Base-by-base conservation (phyloP, 495 filamentous ascomycete species). In the Hypomontagnella submonticulosa region DNA sequence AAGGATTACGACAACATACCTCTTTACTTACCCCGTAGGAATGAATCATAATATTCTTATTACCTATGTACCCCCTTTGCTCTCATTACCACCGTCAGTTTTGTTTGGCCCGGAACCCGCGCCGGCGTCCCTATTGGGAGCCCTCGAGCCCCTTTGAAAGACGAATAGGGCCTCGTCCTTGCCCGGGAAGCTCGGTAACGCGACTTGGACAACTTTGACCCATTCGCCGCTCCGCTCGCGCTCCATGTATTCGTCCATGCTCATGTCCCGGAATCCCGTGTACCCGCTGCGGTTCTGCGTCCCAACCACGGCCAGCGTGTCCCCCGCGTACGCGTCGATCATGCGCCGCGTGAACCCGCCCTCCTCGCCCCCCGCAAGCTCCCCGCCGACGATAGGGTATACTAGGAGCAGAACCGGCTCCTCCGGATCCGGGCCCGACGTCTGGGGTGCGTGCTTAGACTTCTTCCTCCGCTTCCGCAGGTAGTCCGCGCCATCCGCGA, bases 221-320 rank as follows among this genome's bases (percentile, higher is more conserved):
- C 76, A 84, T 1, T 63, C 71, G 18, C 40, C 59, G 37, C 40
- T 20, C 34, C 77, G 80, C 73, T 86, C 80, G 19, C 71, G 68
- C 55, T 63, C 75, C 71, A 89, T 80, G 68, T 81, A 88, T 57
- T 83, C 81, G 60, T 85, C 82, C 65, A 87, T 80, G 12, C 79
- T 83, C 72, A 75, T 65, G 38, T 78, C 77, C 16, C 69, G 73
- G 63, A 89, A 89, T 4, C 74, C 85, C 3, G 87, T 90, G 63
- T 87, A 89, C n/a, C 87, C 83, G 63, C 85, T 88, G 44, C 44
- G 56, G 70, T 88, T 88, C 75, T 88, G 85, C 44, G 87, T 88
- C n/a, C 87, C 86, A 1, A 83, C 87, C 11, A 88, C 82, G 15
- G 84, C 79, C 4, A 89, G 69, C 10, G 79, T 83, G 66, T 85